These are phyloP conservation scores for Saturnispora halmiae DNA, from an alignment of 805 yeast genomes.

Conservation along the genomic window DNA sequence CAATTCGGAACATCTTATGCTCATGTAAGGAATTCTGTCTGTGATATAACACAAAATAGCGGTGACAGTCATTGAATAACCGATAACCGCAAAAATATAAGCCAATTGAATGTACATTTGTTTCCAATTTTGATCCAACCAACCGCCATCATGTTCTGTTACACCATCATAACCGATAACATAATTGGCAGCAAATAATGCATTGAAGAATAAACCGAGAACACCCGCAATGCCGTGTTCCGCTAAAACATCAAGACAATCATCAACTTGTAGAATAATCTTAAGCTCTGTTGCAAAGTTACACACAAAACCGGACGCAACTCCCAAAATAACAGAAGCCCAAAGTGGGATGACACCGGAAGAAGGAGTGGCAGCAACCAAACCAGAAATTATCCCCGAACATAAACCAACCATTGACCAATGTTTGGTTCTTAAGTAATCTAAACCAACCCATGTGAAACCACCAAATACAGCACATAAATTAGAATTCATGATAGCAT, in stretches of 20 bases:
- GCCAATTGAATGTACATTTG: constrained; percentile 89
- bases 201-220: constrained; percentile 83
- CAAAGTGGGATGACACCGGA: constrained; percentile 87
- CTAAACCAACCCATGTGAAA: constrained; percentile 83
- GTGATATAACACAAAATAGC: constrained; percentile 65
- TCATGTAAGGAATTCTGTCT: constrained; percentile 71
- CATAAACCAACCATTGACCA: constrained; percentile 95
- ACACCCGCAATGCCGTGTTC: constrained; percentile 98
- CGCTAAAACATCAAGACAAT: constrained; percentile 90
- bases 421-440: constrained; percentile 77
- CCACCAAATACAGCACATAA: constrained; percentile 87
- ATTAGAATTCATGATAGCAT: constrained; percentile 88
- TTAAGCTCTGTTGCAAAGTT: constrained; percentile 85
- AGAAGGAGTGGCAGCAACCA: constrained; percentile 95
- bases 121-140: constrained; percentile 84
- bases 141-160: constrained; percentile 82
- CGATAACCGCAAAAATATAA: constrained; percentile 64
- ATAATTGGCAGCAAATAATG: constrained; percentile 75
- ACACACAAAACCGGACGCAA: constrained; percentile 73
- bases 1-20: constrained; percentile 70
- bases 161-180: constrained; percentile 87
- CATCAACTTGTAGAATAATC: constrained; percentile 74
- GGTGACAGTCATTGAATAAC: constrained; percentile 70
- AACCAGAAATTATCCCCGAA: constrained; percentile 91
- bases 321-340: constrained; percentile 82